phyloP scores from a whole-genome alignment of 345 rosid species.

The Camelina laxa region DNA sequence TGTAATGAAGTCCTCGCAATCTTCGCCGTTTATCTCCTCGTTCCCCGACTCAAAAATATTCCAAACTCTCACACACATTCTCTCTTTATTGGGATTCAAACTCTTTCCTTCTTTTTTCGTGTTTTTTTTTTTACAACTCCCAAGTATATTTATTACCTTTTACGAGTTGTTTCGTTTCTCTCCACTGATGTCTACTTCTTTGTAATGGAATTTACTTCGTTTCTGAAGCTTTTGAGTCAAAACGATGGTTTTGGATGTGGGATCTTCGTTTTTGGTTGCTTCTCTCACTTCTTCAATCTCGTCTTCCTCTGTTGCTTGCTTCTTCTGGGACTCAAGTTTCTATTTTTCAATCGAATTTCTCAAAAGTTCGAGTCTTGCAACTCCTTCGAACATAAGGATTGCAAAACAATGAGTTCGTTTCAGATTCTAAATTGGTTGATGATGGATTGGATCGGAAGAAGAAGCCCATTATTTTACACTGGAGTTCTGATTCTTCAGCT shows the following conservation, averaged over 20 bases:
- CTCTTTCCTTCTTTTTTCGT: neutral
- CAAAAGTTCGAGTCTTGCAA: conserved; percentile 23
- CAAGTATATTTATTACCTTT: conserved; percentile 1
- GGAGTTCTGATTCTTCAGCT: conserved; percentile 33
- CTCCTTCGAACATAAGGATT: conserved; percentile 33
- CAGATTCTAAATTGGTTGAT: conserved; percentile 14
- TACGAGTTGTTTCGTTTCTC: conserved; percentile 13
- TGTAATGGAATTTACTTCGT: conserved; percentile 54
- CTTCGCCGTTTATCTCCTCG: conserved; percentile 46
- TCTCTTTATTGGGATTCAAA: conserved; percentile 39
- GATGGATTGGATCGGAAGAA: conserved; percentile 30
- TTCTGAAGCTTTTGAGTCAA: conserved; percentile 42
- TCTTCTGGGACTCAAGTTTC: conserved; percentile 46
- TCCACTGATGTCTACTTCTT: conserved; percentile 21
- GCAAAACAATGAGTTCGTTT: conserved; percentile 28
- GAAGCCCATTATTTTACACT: conserved; percentile 29
- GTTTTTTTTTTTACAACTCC: neutral
- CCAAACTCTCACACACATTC: conserved; percentile 46
- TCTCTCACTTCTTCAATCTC: conserved; percentile 45
- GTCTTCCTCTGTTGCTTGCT: conserved; percentile 50
- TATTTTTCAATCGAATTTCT: conserved; percentile 35
- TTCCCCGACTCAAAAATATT: conserved; percentile 20
- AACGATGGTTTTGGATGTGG: conserved; percentile 50
- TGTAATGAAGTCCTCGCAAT: conserved; percentile 35
- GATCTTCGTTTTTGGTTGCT: conserved; percentile 50